Conservation (phyloP, 148 eudicot species). For the Rhododendron griersonianum region DNA sequence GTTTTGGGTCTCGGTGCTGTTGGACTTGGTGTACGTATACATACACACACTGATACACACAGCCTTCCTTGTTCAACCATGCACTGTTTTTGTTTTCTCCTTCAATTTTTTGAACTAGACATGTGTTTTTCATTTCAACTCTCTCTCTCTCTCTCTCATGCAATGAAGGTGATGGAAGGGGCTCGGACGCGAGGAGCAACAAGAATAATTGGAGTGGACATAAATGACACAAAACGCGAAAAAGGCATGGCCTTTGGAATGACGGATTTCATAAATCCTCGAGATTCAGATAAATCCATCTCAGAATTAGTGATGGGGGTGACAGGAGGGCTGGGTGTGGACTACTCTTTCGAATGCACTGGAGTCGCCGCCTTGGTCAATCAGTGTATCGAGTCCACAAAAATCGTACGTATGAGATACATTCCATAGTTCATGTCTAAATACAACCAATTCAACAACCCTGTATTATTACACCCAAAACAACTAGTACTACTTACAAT, state of each 20-base stretch:
- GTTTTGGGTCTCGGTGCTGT: slow-evolving; percentile 62
- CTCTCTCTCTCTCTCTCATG: neutral
- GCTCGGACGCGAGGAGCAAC: slow-evolving; percentile 38
- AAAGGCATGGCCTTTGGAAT: slow-evolving; percentile 43
- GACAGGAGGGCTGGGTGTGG: slow-evolving; percentile 49
- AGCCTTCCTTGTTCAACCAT: too few species aligned
- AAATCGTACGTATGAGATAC: neutral
- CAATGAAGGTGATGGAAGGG: slow-evolving; percentile 41
- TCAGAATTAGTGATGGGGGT: slow-evolving; percentile 36
- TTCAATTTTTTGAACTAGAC: too few species aligned
- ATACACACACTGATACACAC: too few species aligned
- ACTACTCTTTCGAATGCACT: slow-evolving; percentile 48
- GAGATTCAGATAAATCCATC: slow-evolving; percentile 24
- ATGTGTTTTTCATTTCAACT: neutral
- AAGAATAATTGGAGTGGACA: slow-evolving; percentile 46
- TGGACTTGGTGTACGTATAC: slow-evolving; percentile 40
- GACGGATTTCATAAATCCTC: slow-evolving; percentile 52
- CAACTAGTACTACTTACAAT: neutral
- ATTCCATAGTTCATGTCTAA: neutral
- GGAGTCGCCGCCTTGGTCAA: slow-evolving; percentile 36
- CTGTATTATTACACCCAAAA: neutral
- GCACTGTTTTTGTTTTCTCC: too few species aligned
- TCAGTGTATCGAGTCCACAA: slow-evolving; percentile 38
- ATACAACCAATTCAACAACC: neutral
- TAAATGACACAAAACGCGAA: slow-evolving; percentile 22